Base-by-base conservation (phyloP, 805 yeast genomes). In the Blastobotrys terrestris region DNA sequence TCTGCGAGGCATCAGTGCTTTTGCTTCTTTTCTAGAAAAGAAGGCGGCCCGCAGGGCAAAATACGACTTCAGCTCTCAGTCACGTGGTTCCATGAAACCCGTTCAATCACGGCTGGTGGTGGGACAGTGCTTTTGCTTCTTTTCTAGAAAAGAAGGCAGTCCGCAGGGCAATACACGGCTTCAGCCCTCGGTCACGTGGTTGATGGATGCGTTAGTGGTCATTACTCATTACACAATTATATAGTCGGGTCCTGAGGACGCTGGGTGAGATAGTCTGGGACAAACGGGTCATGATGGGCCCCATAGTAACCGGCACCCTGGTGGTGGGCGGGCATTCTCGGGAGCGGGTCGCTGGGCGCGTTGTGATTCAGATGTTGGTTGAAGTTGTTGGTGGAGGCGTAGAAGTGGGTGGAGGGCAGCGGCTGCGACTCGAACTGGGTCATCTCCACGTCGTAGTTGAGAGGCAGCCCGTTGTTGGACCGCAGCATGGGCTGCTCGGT, bases 211-310 rank as follows among this genome's bases (percentile, higher is more conserved):
- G 35, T 26, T 26, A 26, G 20, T 16, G 5, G 44, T 40, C 44
- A 40, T 15, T 40, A 15, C 8, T 16, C 44, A 40, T 40, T 18
- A 40, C 16, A 31, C 14, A 13, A 39, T 40, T 42, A 48, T 20
- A 48, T 48, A 13, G 51, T 48, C 6, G 51, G 51, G 44, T 48
- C 21, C 14, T 44, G 44, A 7, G 44, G 22, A 11, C 31, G 44
- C 20, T 22, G 18, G 26, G 39, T 20, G 20, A 48, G 46, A 19
- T 48, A 48, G 46, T 48, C 51, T 14, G 51, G 51, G 15, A 48
- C 26, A 35, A 48, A 48, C 4, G 51, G 51, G 35, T 48, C 51
- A 3, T 44, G 46, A n/a, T 40, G 21, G 19, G 40, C 44, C 44
- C 50, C 50, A 18, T 39, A 20, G 8, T 40, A n/a, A n/a, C 31